Conservation (phyloP, 2,329 filamentous ascomycete species). For the Neofusicoccum cordaticola region DNA sequence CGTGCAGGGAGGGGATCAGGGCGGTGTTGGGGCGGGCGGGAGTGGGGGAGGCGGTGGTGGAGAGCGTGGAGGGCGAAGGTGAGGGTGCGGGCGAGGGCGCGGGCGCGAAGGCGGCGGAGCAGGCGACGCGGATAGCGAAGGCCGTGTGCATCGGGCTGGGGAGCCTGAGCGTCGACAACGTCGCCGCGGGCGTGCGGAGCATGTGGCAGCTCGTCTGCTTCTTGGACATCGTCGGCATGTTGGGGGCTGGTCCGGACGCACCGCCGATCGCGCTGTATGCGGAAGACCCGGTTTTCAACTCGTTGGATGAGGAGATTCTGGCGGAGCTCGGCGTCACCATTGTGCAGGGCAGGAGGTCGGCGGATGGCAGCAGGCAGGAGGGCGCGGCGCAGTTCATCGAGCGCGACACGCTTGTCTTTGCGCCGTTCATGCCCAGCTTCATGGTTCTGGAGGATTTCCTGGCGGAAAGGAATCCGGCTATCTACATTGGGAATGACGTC, state of each 20-base stretch:
- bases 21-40: neutral
- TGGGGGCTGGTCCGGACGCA: conserved; percentile 11
- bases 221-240: conserved; percentile 23
- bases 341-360: conserved; percentile 10
- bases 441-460: conserved; percentile 33
- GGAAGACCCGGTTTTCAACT: conserved; percentile 36
- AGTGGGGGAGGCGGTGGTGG: neutral
- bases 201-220: conserved; percentile 40
- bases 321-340: conserved; percentile 24
- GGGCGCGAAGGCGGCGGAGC: neutral
- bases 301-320: conserved; percentile 32
- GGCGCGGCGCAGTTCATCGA: conserved; percentile 22
- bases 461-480: conserved; percentile 26
- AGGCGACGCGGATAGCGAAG: conserved; percentile 18
- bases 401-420: conserved; percentile 28
- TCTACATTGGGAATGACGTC: conserved; percentile 39
- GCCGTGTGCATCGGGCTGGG: conserved; percentile 33
- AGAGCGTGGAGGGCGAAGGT: neutral
- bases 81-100: too few species aligned
- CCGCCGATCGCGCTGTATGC: conserved; percentile 24
- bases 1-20: conserved; percentile 17
- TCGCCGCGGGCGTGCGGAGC: conserved; percentile 8
- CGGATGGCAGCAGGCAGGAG: conserved; percentile 19
- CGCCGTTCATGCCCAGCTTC: conserved; percentile 38
- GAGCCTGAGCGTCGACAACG: conserved; percentile 14